Conservation (phyloP, 2,329 filamentous ascomycete species). For the Alternaria ventricosa region DNA sequence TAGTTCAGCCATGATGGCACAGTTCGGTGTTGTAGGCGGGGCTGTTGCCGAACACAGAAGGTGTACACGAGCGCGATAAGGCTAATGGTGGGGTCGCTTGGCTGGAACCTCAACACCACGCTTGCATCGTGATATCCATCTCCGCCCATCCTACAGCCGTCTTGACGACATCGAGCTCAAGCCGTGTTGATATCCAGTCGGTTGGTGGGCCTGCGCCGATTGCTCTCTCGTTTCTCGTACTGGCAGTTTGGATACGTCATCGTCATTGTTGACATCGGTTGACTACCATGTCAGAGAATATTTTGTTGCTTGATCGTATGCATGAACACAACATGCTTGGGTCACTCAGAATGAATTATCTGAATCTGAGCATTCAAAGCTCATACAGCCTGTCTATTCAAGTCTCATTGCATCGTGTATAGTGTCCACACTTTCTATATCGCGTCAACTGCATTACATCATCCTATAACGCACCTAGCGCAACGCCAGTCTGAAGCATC, state of each 20-base stretch:
- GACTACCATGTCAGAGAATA: neutral
- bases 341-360: too few species aligned
- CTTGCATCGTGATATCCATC: neutral
- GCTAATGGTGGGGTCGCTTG: constrained; percentile 26
- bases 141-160: neutral
- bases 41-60: constrained; percentile 29
- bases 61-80: constrained; percentile 37
- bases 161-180: neutral
- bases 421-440: neutral
- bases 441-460: neutral
- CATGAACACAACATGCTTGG: too few species aligned
- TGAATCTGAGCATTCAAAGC: neutral
- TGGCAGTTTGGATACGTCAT: neutral
- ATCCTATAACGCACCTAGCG: neutral
- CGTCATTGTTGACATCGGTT: neutral
- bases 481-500: constrained; percentile 10
- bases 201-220: too few species aligned
- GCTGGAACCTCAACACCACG: constrained; percentile 18
- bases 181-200: too few species aligned
- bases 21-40: constrained; percentile 20
- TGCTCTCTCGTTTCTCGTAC: neutral
- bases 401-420: neutral
- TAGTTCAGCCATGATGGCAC: constrained; percentile 17
- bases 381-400: neutral
- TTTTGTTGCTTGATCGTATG: neutral